These are phyloP conservation scores for Chenopodium quinoa DNA, from an alignment of 148 eudicot genomes.

Conservation along the genomic window DNA sequence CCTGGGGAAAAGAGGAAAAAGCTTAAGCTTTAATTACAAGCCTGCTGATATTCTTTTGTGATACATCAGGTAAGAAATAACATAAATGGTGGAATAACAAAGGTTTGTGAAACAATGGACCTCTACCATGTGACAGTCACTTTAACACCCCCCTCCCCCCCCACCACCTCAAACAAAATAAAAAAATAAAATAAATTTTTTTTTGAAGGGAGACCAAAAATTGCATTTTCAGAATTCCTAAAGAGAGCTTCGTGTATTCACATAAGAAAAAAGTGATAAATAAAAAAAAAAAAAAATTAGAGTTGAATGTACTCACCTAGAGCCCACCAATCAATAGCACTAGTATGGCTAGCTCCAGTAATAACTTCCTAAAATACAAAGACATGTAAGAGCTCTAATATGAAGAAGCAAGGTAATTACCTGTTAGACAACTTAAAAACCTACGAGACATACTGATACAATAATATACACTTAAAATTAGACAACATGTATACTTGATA, in stretches of 20 bases:
- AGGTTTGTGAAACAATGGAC: not conserved
- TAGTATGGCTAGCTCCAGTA: conserved; percentile 83
- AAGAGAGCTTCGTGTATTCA: not conserved
- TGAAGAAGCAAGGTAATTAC: not conserved
- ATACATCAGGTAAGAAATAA: not conserved
- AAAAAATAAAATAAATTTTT: not conserved
- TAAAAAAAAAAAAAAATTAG: too few species aligned
- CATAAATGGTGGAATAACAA: not conserved
- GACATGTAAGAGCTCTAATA: conserved; percentile 21
- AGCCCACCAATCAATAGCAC: conserved; percentile 99
- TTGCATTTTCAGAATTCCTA: not conserved
- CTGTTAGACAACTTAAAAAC: not conserved
- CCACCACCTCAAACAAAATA: not conserved
- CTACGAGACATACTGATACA: not conserved
- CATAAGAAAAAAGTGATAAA: not conserved
- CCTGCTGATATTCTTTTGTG: not conserved
- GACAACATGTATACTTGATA: not conserved
- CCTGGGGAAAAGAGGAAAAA: conserved; percentile 40
- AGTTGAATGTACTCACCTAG: conserved; percentile 54
- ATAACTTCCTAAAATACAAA: conserved; percentile 72
- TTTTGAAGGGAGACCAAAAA: not conserved
- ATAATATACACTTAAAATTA: not conserved
- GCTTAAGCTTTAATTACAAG: not conserved
- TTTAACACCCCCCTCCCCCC: not conserved
- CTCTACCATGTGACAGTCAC: not conserved